Percentiles rank a stretch among this genome's conserved stretches.
Conservation (phyloP, 768 basidiomycete species). For the Boletellus ananiceps region DNA sequence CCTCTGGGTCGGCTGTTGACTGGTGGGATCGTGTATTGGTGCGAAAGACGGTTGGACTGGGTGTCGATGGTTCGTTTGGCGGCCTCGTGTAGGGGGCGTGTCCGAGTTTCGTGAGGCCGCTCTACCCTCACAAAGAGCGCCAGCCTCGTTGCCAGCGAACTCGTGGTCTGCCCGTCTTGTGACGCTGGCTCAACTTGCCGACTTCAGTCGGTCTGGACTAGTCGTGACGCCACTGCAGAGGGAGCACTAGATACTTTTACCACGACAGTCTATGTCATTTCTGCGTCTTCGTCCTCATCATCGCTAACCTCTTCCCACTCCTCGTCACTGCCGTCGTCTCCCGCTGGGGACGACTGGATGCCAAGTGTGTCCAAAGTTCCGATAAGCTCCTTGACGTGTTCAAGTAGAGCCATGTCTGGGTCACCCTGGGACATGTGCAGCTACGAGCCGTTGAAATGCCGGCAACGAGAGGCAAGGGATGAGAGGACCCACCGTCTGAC, state of each 20-base stretch:
- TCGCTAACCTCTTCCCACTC: constrained; percentile 66
- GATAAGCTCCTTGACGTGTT: constrained; percentile 73
- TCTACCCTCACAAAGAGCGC: too few relatives aligned
- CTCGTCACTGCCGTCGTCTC: constrained; percentile 39
- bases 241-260: constrained; percentile 9
- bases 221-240: too few relatives aligned
- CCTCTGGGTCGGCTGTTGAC: background rate
- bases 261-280: constrained; percentile 41
- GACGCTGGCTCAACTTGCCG: too few relatives aligned
- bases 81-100: too few relatives aligned
- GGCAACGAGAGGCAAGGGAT: background rate
- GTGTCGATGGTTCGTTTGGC: background rate
- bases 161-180: too few relatives aligned
- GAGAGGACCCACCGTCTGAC: constrained; percentile 59
- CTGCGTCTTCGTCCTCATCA: constrained; percentile 48
- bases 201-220: too few relatives aligned
- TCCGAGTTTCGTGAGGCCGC: too few relatives aligned
- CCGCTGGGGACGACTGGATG: constrained; percentile 54
- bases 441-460: constrained; percentile 31
- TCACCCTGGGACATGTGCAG: constrained; percentile 68
- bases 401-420: constrained; percentile 69
- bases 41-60: background rate
- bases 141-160: too few relatives aligned
- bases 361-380: constrained; percentile 62
- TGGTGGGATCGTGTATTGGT: background rate